Conservation (phyloP, 2,329 filamentous ascomycete species). For the Fusarium burgessii region DNA sequence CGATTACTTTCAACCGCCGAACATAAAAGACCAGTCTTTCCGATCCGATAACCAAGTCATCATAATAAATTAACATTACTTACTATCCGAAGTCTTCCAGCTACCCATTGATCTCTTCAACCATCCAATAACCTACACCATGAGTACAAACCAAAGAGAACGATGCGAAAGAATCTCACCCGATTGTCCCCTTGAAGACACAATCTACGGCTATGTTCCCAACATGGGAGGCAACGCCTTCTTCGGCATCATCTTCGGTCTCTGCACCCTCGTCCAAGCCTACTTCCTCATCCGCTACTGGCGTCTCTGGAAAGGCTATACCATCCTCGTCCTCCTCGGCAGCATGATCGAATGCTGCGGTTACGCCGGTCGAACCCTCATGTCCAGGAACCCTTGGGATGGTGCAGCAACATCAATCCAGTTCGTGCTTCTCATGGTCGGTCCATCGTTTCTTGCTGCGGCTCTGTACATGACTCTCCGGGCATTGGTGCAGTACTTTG, state of each 20-base stretch:
- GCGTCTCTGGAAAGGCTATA: background rate
- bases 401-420: background rate
- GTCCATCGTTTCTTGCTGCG: background rate
- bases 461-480: background rate
- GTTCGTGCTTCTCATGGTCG: background rate
- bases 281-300: background rate
- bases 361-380: background rate
- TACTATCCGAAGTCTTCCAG: no score
- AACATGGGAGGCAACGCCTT: background rate
- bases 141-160: background rate
- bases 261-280: background rate
- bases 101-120: no score
- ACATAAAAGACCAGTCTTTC: background rate
- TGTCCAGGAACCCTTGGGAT: background rate
- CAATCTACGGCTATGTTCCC: background rate
- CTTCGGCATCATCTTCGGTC: background rate
- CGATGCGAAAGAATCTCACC: background rate
- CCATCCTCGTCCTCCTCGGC: background rate
- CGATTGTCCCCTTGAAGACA: background rate
- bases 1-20: background rate
- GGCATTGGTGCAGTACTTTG: background rate
- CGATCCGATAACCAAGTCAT: background rate
- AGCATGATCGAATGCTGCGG: background rate
- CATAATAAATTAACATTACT: background rate
- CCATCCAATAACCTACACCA: fast-evolving